Percentiles rank a stretch among this genome's conserved stretches.
Conservation (phyloP, 177 flowering plant genomes). For the Tripterygium wilfordii region DNA sequence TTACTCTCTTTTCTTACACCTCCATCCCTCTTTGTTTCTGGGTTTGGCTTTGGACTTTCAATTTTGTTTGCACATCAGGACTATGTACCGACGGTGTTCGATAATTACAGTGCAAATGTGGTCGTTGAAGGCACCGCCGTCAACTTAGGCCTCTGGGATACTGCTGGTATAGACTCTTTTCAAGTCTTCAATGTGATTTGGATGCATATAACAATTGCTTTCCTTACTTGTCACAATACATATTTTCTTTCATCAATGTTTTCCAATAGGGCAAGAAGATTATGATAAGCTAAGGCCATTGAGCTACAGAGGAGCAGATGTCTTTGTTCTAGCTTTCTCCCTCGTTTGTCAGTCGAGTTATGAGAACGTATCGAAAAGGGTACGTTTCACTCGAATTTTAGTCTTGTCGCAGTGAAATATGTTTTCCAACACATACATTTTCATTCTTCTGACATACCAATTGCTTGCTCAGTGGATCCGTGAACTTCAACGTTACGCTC, state of each 20-base stretch:
- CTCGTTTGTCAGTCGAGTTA: not conserved
- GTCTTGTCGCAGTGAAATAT: not conserved
- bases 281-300: constrained; percentile 1
- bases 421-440: not conserved
- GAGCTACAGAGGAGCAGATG: constrained; percentile 5
- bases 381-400: constrained; percentile 5
- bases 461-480: constrained; percentile 81
- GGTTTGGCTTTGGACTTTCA: too few species aligned
- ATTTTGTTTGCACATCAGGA: too few species aligned
- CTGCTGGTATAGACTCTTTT: constrained; percentile 64
- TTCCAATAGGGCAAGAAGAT: not conserved
- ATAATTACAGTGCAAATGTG: constrained; percentile 96
- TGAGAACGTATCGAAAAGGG: constrained; percentile 86
- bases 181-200: too few species aligned
- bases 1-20: too few species aligned
- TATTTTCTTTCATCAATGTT: not conserved
- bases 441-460: not conserved
- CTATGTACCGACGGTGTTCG: constrained; percentile 93
- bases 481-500: constrained; percentile 94
- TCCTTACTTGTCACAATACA: not conserved
- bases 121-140: constrained; percentile 86
- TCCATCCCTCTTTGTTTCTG: too few species aligned
- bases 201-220: too few species aligned
- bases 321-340: constrained; percentile 1
- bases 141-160: constrained; percentile 98